A percentile compares a stretch with the other conserved stretches of the same genome.
These are phyloP conservation scores for Flaveria robusta DNA, from an alignment of 129 eudicot genomes.

Conservation along the genomic window DNA sequence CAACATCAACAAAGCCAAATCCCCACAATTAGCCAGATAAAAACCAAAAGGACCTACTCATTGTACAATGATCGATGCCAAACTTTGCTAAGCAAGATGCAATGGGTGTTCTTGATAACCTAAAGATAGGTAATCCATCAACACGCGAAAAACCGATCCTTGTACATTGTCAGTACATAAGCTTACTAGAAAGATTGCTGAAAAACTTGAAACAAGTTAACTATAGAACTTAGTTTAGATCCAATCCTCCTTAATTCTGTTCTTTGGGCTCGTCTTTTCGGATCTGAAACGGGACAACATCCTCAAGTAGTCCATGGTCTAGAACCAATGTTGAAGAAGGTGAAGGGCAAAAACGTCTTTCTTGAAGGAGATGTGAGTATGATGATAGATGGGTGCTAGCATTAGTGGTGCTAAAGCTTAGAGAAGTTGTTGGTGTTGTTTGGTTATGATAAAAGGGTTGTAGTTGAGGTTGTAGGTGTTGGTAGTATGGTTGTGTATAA, in stretches of 20 bases:
- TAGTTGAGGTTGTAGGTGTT: constrained; percentile 38
- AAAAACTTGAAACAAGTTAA: constrained; percentile 33
- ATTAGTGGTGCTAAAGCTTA: constrained; percentile 37
- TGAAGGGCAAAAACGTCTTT: constrained; percentile 42
- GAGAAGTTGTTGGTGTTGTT: constrained; percentile 40
- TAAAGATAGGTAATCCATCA: neutral
- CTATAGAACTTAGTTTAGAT: constrained; percentile 10
- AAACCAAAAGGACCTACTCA: constrained; percentile 27
- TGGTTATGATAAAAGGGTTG: constrained; percentile 49
- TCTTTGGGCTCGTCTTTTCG: constrained; percentile 55
- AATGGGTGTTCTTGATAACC: neutral
- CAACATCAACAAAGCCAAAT: constrained; percentile 33
- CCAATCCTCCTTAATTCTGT: constrained; percentile 29
- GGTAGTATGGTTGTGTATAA: constrained; percentile 46
- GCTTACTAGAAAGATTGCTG: constrained; percentile 37
- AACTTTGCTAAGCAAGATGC: constrained; percentile 34
- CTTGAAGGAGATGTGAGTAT: constrained; percentile 37
- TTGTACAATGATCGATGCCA: constrained; percentile 43
- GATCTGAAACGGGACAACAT: constrained; percentile 63
- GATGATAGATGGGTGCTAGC: constrained; percentile 26
- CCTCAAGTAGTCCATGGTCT: constrained; percentile 92
- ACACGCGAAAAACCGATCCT: constrained; percentile 39
- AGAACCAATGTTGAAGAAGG: constrained; percentile 42
- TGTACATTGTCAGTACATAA: constrained; percentile 41
- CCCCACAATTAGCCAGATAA: constrained; percentile 32